Percentiles rank a stretch among this genome's conserved stretches.
Evolutionary conservation across 441 rosid species (phyloP).

Genomic region (Lepidium campestre): DNA sequence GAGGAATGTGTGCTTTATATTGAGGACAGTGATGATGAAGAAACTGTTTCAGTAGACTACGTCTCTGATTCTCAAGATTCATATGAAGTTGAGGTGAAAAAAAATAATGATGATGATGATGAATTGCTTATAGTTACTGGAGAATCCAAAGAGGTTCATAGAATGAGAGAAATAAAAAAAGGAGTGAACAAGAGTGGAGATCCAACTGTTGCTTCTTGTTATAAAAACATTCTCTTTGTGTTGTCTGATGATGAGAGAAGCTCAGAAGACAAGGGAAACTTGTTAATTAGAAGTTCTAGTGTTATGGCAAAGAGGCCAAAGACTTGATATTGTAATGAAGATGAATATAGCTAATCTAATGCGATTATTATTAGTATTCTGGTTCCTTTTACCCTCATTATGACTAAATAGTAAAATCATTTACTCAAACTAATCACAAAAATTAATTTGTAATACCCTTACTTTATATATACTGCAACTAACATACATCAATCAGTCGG

Average conservation of each 20-base stretch:
- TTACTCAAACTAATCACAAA: not conserved
- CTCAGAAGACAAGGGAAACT: constrained; percentile 6
- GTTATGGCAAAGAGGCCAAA: constrained; percentile 20
- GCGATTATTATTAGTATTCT: not conserved
- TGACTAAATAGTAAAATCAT: not conserved
- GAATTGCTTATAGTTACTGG: constrained; percentile 20
- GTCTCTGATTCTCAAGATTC: constrained; percentile 30
- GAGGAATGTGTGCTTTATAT: constrained; percentile 2
- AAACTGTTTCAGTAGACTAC: constrained; percentile 16
- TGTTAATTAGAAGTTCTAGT: not conserved
- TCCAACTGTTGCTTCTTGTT: constrained; percentile 8
- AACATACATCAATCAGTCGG: not conserved
- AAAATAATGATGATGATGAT: not conserved
- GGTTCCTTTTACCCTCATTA: not conserved
- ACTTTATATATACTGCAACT: not conserved
- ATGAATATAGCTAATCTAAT: constrained; percentile 1
- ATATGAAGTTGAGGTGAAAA: constrained; percentile 14
- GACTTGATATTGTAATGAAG: not conserved
- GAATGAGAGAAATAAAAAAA: not conserved
- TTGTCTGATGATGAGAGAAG: constrained; percentile 20
- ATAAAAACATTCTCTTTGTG: not conserved
- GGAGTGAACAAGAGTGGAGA: constrained; percentile 19
- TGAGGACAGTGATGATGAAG: constrained; percentile 30
- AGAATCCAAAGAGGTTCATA: constrained; percentile 16
- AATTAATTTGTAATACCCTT: too few relatives aligned